A percentile compares a stretch with the other conserved stretches of the same genome.
phyloP scores from a whole-genome alignment of 805 yeast genomes.

The Starmerella ratchasimensis region DNA sequence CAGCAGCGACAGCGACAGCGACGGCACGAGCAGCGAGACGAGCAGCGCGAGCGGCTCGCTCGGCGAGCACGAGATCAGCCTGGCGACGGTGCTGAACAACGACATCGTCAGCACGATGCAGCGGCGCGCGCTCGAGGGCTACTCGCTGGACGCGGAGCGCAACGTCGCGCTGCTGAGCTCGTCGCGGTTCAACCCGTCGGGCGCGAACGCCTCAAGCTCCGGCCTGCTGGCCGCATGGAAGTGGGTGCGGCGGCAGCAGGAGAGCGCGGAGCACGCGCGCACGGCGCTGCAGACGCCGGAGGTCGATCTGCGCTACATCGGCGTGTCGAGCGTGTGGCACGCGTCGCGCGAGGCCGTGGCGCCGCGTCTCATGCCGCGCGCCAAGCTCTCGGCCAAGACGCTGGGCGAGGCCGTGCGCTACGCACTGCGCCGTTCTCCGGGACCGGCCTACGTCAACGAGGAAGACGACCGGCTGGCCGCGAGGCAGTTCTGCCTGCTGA shows the following conservation, averaged over 20 bases:
- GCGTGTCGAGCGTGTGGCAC: slow-evolving; percentile 77
- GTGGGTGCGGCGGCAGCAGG: slow-evolving; percentile 68
- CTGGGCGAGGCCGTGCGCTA: slow-evolving; percentile 39
- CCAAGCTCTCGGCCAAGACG: slow-evolving; percentile 29
- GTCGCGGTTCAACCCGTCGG: not conserved
- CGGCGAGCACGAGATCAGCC: not conserved
- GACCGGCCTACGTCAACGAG: slow-evolving; percentile 24
- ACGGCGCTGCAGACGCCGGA: slow-evolving; percentile 45
- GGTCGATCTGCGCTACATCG: slow-evolving; percentile 73
- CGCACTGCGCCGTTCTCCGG: slow-evolving; percentile 36
- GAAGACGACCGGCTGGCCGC: slow-evolving; percentile 42
- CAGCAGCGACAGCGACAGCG: not conserved
- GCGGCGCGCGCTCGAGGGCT: slow-evolving; percentile 57
- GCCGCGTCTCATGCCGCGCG: slow-evolving; percentile 18
- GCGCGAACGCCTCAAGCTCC: slow-evolving; percentile 31
- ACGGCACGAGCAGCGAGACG: not conserved
- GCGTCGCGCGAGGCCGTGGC: slow-evolving; percentile 24
- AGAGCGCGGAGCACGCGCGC: slow-evolving; percentile 39
- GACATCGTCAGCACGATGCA: slow-evolving; percentile 67
- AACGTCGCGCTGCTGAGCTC: slow-evolving; percentile 39
- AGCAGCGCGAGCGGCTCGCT: not conserved
- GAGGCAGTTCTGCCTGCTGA: slow-evolving; percentile 63
- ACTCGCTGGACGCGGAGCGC: slow-evolving; percentile 50
- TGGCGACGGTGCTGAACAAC: slow-evolving; percentile 35
- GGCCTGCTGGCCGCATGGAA: slow-evolving; percentile 70